Evolutionary conservation across 306 rosid genomes (phyloP).

Genomic region (cucumber (Cucumis sativus)): Cucumber_9930_V3 NC_026659.2:21721001-21721500

Average conservation of each 20-base stretch:
- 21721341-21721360: background rate
- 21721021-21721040: background rate
- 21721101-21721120: background rate
- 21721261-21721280: background rate
- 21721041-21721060: background rate
- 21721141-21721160: background rate
- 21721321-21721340: background rate
- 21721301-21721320: background rate
- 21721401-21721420: too few relatives aligned
- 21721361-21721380: too few relatives aligned
- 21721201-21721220: conserved; percentile 6
- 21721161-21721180: conserved; percentile 5
- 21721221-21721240: background rate
- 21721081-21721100: background rate
- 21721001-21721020: background rate
- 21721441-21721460: too few relatives aligned
- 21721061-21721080: background rate
- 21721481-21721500: too few relatives aligned
- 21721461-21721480: too few relatives aligned
- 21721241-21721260: background rate
- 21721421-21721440: too few relatives aligned
- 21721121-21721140: background rate
- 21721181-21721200: conserved; percentile 9
- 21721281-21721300: background rate
- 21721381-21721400: too few relatives aligned